Conservation (phyloP, 768 basidiomycete genomes). For the Brasilioporus rufonigricans region DNA sequence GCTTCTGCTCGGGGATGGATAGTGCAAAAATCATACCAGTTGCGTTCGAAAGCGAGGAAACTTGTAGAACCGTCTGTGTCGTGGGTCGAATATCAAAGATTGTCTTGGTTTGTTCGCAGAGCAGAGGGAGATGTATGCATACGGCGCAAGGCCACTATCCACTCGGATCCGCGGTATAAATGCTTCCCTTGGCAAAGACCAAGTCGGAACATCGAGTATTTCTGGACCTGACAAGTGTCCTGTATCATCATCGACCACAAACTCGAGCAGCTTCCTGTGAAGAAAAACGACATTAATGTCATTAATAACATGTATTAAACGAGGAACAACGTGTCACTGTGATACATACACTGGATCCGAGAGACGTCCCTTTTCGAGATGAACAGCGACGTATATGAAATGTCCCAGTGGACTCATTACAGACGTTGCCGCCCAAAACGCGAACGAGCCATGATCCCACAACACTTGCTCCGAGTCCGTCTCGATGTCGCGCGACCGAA, state of each 20-base stretch:
- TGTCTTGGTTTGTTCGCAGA: constrained; percentile 9
- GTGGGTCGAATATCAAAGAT: constrained; percentile 16
- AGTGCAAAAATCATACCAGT: constrained; percentile 2
- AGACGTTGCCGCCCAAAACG: constrained; percentile 9
- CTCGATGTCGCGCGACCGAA: constrained; percentile 15
- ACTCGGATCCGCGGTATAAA: constrained; percentile 15
- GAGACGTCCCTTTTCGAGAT: constrained; percentile 5
- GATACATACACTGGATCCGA: constrained; percentile 18
- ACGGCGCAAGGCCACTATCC: constrained; percentile 8
- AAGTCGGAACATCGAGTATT: constrained; percentile 13
- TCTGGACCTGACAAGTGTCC: constrained; percentile 10
- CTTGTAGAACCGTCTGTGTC: constrained; percentile 18
- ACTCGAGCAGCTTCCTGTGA: constrained; percentile 17
- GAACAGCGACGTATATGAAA: constrained; percentile 15
- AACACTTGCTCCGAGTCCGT: constrained; percentile 11
- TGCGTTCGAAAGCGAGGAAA: constrained; percentile 19
- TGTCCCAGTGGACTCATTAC: constrained; percentile 10
- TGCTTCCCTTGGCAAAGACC: constrained; percentile 7
- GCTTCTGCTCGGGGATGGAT: neutral
- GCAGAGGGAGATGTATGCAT: constrained; percentile 15
- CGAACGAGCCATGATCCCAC: constrained; percentile 13
- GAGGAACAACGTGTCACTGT: neutral
- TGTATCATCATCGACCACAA: constrained; percentile 17
- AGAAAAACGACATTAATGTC: neutral
- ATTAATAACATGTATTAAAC: too few species aligned